Base-by-base conservation (phyloP, 1,139 yeast genomes). In the Pichia sp. region DNA sequence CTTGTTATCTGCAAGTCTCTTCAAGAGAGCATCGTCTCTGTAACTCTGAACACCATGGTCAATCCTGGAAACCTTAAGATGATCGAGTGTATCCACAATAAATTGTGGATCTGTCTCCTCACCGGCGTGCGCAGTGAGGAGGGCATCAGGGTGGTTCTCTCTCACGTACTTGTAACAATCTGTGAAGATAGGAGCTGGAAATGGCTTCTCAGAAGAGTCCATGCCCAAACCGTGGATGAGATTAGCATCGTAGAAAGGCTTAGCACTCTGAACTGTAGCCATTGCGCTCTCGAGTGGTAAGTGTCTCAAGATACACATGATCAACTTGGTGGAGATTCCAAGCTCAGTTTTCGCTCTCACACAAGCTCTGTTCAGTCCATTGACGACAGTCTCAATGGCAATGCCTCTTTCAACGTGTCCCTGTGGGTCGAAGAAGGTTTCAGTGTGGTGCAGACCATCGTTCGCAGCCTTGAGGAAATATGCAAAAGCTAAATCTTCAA, bases 91-190 rank as follows among this genome's bases (percentile, higher is more conserved):
- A 35, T 66, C 65, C 11, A 61, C 46, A 26, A 83, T 82, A 47
- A 65, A 81, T 13, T 72, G 67, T 30, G 83, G 74, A 45, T 79
- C 84, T 35, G 91, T 93, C 62, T 83, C 93, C 59, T 83, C 94
- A 48, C 94, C 94, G 3, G 91, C 93, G 55, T 83, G 94, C 3
- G 93, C 91, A 25, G 94, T 83, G 37, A 79, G 64, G 29, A 74
- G 70, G 39, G 77, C 67, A 33, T 66, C 53, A 22, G 78, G 74
- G 49, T 63, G 69, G 29, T 62, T 50, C 17, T 62, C 58, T 35
- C 63, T 63, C 9, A 81, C 67, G 7, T 18, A 9, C 11, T 59
- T 50, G 53, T 77, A 83, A 55, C 86, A 77, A 30, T 77, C 82
- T 14, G 59, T 59, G 51, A 82, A 83, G 28, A 77, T 51, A 36